Evolutionary conservation across 2,329 filamentous ascomycete genomes (phyloP), one percentile per base, ranked within the genome.

Genomic region (Exophiala bonariae): DNA sequence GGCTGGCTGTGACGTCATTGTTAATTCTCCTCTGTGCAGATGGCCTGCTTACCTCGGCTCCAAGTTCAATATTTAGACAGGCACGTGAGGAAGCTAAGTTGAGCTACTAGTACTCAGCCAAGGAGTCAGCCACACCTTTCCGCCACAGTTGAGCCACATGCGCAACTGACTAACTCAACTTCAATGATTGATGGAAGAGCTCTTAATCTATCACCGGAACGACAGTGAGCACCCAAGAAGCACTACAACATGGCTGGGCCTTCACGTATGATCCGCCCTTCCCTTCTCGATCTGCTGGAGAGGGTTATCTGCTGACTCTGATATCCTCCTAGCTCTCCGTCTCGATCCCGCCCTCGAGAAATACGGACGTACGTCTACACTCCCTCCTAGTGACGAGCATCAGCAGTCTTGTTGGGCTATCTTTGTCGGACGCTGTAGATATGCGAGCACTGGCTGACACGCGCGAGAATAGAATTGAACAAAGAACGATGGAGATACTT

Each of bases 401-500:
- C n/a, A 16, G n/a, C 22, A 13, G 4, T 19, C 35, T 36, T 41
- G 26, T n/a, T 14, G 10, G 19, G 6, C 23, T 11, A 28, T 3
- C 13, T 5, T 17, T 19, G n/a, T 35, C 7, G 33, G 32, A 18
- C 44, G 18, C 30, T 20, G 17, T 6, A 16, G 30, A 22, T 30
- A 34, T 34, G n/a, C n/a, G 19, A 18, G 38, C 8, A 10, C 17
- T 33, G 91, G 86, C 52, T 55, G 37, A 55, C 32, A 55, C 32
- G 16, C 16, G n/a, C 7, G 9, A 31, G 11, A 14, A 17, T 40
- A 59, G 56, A 57, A 36, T 37, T 96, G 83, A 82, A 80, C 63
- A 76, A 80, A 63, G 89, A 88, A 76, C 86, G 93, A 58, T 86
- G 91, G 81, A 89, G 89, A 74, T 96, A 89, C 81, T 99, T 97